phyloP scores from a whole-genome alignment of 1,284 basidiomycete species.

The Fomitiporia mediterranea region DNA sequence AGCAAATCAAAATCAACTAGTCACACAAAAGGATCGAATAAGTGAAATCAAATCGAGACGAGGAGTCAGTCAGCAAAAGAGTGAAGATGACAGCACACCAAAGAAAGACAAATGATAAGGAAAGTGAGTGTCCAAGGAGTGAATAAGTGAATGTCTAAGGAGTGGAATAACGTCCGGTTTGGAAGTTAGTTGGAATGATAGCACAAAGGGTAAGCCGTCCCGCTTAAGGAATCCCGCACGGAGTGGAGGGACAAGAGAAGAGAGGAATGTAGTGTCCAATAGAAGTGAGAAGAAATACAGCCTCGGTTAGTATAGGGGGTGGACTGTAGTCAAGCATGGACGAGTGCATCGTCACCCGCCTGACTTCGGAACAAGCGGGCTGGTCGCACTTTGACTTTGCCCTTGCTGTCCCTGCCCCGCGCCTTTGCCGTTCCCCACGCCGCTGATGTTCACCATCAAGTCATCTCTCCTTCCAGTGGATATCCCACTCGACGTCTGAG shows the following conservation, averaged over 20 bases:
- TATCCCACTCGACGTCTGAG: background rate
- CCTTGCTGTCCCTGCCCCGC: background rate
- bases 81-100: background rate
- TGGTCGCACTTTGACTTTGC: background rate
- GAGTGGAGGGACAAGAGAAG: background rate
- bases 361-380: slow-evolving; percentile 14
- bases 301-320: background rate
- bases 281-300: background rate
- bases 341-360: background rate
- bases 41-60: no score
- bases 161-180: no score
- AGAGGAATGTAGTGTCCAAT: background rate
- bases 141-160: background rate
- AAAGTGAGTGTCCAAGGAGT: background rate
- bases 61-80: background rate
- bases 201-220: no score
- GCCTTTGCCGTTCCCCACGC: slow-evolving; percentile 4
- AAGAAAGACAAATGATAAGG: background rate
- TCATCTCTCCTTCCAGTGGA: slow-evolving; percentile 8
- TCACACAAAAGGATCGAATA: no score
- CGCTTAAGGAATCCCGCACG: no score
- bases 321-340: background rate
- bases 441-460: slow-evolving; percentile 20
- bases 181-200: no score
- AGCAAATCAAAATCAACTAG: no score